These are phyloP conservation scores for Kazachstania kunashirensis DNA, from an alignment of 805 yeast genomes.

Conservation along the genomic window DNA sequence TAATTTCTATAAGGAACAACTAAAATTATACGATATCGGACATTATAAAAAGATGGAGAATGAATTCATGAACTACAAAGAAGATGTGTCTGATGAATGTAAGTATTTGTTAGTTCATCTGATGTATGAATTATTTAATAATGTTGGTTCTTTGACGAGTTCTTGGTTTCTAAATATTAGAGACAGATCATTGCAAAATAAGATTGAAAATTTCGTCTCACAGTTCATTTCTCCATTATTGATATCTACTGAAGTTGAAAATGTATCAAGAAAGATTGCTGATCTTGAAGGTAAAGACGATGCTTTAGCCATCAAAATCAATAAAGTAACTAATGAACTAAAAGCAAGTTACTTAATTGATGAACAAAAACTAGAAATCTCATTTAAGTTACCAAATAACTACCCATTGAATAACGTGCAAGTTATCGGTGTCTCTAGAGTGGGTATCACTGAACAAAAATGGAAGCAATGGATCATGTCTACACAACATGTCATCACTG, in stretches of 20 bases:
- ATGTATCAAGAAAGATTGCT: conserved; percentile 37
- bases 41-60: conserved; percentile 1
- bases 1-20: conserved; percentile 20
- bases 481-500: conserved; percentile 70
- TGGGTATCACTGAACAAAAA: conserved; percentile 84
- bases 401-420: conserved; percentile 71
- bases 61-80: conserved; percentile 18
- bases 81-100: conserved; percentile 23
- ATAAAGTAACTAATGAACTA: conserved; percentile 54
- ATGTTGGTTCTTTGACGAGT: conserved; percentile 26
- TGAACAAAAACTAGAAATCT: conserved; percentile 77
- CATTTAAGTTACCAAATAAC: conserved; percentile 58
- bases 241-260: conserved; percentile 45
- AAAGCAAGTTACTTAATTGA: conserved; percentile 69
- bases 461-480: conserved; percentile 95
- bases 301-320: conserved; percentile 48
- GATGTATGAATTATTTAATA: conserved; percentile 21
- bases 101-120: conserved; percentile 21
- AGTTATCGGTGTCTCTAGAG: conserved; percentile 67
- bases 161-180: conserved; percentile 64
- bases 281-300: conserved; percentile 30
- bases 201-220: conserved; percentile 54
- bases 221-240: conserved; percentile 55
- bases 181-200: conserved; percentile 51
- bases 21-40: conserved; percentile 4